phyloP scores from a whole-genome alignment of 2,329 filamentous ascomycete genomes.

The Stemphylium beticola region DNA sequence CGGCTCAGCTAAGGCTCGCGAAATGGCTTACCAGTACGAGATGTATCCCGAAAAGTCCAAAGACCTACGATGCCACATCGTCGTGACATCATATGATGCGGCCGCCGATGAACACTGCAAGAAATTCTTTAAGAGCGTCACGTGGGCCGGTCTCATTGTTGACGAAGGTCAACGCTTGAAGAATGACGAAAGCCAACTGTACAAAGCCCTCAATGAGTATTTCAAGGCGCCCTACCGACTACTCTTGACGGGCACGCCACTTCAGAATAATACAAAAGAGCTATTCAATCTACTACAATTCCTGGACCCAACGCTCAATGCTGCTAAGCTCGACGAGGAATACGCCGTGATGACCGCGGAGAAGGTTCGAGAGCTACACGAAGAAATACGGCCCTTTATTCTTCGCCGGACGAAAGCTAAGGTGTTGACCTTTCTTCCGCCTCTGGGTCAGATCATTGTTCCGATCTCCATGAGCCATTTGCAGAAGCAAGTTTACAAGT shows the following conservation, averaged over 20 bases:
- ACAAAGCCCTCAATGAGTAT: constrained; percentile 73
- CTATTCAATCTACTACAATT: constrained; percentile 98
- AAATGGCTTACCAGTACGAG: constrained; percentile 80
- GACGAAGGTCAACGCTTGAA: constrained; percentile 96
- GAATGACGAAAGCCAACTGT: constrained; percentile 85
- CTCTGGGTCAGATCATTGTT: constrained; percentile 93
- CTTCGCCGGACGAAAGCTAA: constrained; percentile 84
- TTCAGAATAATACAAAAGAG: constrained; percentile 95
- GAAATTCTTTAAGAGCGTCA: constrained; percentile 70
- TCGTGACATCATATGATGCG: constrained; percentile 94
- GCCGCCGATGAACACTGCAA: constrained; percentile 75
- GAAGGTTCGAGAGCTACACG: constrained; percentile 80
- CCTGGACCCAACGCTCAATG: constrained; percentile 74
- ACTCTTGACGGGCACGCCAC: constrained; percentile 83
- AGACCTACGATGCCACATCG: constrained; percentile 84
- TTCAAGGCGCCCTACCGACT: constrained; percentile 78
- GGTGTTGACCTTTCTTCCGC: constrained; percentile 88
- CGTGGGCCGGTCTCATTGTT: constrained; percentile 87
- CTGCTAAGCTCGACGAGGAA: constrained; percentile 73
- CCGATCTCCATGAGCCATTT: constrained; percentile 94
- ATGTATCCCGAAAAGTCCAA: constrained; percentile 72
- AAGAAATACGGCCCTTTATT: constrained; percentile 77
- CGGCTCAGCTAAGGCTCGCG: constrained; percentile 75
- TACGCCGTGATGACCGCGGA: constrained; percentile 82
- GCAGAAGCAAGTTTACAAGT: constrained; percentile 93